A percentile compares a stretch with the other conserved stretches of the same genome.
phyloP scores from a whole-genome alignment of 1,284 basidiomycete genomes.

The Boletus austroedulis region DNA sequence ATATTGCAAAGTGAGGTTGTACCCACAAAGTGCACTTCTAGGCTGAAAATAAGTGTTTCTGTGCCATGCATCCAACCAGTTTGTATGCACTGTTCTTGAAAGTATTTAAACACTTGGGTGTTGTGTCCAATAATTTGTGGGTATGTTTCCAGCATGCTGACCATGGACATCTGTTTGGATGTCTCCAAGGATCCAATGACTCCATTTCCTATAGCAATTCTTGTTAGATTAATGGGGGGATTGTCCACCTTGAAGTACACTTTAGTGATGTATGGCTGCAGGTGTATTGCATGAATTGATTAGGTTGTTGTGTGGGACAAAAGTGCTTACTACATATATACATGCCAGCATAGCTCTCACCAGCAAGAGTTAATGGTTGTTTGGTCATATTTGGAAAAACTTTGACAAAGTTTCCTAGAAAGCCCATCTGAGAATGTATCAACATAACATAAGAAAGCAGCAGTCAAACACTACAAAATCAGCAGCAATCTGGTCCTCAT shows the following conservation, averaged over 20 bases:
- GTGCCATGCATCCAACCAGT: background rate
- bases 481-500: background rate
- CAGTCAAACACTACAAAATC: background rate
- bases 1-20: background rate
- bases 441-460: background rate
- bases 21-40: background rate
- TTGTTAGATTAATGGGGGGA: background rate
- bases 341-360: background rate
- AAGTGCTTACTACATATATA: background rate
- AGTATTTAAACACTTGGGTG: background rate
- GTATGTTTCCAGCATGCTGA: background rate
- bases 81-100: background rate
- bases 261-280: background rate
- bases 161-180: background rate
- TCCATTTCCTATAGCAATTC: background rate
- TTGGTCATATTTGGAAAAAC: background rate
- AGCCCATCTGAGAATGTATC: background rate
- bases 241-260: background rate
- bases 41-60: background rate
- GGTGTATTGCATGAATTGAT: background rate
- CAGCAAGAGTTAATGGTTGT: background rate
- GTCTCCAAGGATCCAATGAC: background rate
- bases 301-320: background rate
- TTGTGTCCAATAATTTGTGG: background rate
- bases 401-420: background rate